phyloP scores from a whole-genome alignment of 2,329 filamentous ascomycete genomes.

The Laburnicola sp. region DNA sequence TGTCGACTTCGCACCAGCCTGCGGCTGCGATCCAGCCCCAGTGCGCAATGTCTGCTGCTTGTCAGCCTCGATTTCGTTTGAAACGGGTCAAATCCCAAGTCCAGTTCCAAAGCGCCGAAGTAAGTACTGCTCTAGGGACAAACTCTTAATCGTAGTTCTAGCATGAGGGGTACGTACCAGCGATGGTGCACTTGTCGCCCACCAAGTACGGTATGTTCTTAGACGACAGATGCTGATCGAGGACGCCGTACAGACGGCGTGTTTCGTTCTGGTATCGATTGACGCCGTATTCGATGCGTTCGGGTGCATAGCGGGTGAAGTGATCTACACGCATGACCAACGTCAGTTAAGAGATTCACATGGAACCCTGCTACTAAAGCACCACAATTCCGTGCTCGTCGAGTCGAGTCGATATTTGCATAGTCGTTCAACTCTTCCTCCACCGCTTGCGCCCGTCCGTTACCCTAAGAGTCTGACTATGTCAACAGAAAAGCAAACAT shows the following conservation, averaged over 20 bases:
- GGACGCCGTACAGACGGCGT: constrained; percentile 72
- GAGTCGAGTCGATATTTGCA: no score
- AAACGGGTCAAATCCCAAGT: background rate
- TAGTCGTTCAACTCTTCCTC: no score
- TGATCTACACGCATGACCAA: constrained; percentile 67
- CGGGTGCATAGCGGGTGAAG: constrained; percentile 77
- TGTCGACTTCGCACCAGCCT: constrained; percentile 65
- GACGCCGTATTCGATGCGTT: constrained; percentile 77
- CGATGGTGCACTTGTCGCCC: constrained; percentile 66
- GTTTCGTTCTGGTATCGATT: constrained; percentile 81
- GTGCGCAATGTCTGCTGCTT: constrained; percentile 67
- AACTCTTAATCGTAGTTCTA: background rate
- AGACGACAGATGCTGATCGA: constrained; percentile 67
- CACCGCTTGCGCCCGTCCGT: no score
- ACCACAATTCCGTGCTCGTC: no score
- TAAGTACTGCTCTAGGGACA: background rate
- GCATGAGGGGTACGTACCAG: constrained; percentile 21
- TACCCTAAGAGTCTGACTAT: no score
- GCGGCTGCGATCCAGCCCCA: constrained; percentile 75
- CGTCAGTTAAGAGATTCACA: no score
- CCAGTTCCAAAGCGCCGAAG: background rate
- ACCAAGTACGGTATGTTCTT: constrained; percentile 57
- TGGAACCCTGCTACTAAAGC: no score
- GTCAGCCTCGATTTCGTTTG: background rate
- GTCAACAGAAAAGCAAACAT: no score